Evolutionary conservation across 2,329 filamentous ascomycete genomes (phyloP), one percentile per base, ranked within the genome.

Genomic region (Alternaria arborescens): DNA sequence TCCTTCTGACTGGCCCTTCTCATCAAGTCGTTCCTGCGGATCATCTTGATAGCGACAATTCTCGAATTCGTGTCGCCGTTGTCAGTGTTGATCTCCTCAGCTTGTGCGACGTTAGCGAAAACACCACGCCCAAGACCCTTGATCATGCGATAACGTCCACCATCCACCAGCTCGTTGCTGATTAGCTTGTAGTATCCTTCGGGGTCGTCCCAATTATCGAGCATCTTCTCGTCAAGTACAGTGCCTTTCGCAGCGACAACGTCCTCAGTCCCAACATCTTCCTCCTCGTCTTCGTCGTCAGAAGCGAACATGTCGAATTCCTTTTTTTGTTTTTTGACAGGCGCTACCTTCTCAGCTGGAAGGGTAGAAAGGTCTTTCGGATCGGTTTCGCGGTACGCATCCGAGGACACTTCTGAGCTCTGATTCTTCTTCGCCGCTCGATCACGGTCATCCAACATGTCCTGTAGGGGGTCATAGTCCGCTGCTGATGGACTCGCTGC

Each of bases 111-210:
- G 8, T 93, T 93, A 0, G 95, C 97, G 77, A 97, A 99, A 86
- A 97, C 97, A 71, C 95, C 95, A 79, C 92, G 93, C 65, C 95
- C 95, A 22, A 99, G 85, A 53, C 90, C 90, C 60, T 94, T 88
- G 77, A 94, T 91, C 32, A 99, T 88, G 75, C 95, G 92, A 78
- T 98, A 98, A 34, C 93, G 91, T 32, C 89, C 89, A 30, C 89
- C 89, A 36, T 97, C 91, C 64, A 99, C 85, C 52, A 98, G 82
- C 82, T 99, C 95, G 73, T 94, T 94, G 41, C 93, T 88, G 58
- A 96, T 93, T 59, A 97, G 89, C 79, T 95, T 96, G 84, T 98
- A 99, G 77, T 98, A 98, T 6, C 94, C 95, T 73, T 99, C 93
- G 53, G 91, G 89, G 75, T 98, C 95, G 74, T 97, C 94, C 89